A percentile compares a stretch with the other conserved stretches of the same genome.
Conservation (phyloP, 768 basidiomycete genomes). For the Rhodotorula graminis region DNA sequence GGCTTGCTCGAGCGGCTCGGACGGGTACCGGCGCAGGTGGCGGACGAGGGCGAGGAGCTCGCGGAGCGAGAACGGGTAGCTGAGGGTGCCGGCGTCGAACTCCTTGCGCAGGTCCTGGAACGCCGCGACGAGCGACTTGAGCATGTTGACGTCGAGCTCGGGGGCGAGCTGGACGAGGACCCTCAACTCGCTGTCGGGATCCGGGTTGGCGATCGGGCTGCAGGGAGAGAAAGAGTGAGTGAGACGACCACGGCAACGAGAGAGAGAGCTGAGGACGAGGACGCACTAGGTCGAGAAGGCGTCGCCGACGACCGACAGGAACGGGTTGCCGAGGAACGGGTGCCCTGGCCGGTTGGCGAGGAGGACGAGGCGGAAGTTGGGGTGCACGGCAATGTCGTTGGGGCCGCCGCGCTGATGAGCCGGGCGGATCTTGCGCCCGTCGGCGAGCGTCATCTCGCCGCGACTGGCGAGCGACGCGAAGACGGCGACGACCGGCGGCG, state of each 20-base stretch:
- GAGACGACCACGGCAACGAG: no score
- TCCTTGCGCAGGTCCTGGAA: conserved; percentile 24
- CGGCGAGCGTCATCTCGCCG: conserved; percentile 30
- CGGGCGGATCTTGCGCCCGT: conserved; percentile 24
- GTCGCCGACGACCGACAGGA: conserved; percentile 23
- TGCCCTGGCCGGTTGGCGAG: conserved; percentile 27
- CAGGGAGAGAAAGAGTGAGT: no score
- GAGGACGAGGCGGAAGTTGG: conserved; percentile 31
- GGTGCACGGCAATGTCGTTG: conserved; percentile 20
- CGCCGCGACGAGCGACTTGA: conserved; percentile 4
- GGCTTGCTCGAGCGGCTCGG: conserved; percentile 18
- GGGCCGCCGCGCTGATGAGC: neutral
- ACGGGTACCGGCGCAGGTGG: conserved; percentile 20
- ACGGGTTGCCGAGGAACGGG: conserved; percentile 30
- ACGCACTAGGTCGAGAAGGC: conserved; percentile 12
- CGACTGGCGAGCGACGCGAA: conserved; percentile 28
- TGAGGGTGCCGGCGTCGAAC: conserved; percentile 19
- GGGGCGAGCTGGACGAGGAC: conserved; percentile 25
- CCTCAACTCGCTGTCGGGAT: conserved; percentile 12
- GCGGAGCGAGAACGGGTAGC: conserved; percentile 36
- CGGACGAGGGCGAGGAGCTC: conserved; percentile 30
- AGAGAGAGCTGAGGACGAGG: no score
- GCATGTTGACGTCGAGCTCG: conserved; percentile 7
- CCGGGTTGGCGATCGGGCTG: conserved; percentile 23
- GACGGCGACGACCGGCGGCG: conserved; percentile 17